Evolutionary conservation across 1,284 basidiomycete species (phyloP).

Genomic region (Moniliophthora roreri): DNA sequence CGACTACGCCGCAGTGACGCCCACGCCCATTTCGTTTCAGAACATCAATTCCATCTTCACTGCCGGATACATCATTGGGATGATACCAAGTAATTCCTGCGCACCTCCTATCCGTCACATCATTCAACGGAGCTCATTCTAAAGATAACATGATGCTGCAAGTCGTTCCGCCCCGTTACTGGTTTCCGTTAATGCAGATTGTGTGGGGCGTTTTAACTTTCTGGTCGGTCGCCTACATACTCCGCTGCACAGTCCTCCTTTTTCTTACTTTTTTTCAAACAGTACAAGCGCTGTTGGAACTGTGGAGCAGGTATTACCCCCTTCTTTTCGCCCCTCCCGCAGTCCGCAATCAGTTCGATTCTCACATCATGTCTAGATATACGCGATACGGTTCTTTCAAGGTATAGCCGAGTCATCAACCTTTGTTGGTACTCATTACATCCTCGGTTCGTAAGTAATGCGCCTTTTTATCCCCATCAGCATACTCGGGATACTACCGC

Average conservation of each 20-base stretch:
- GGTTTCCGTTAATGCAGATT: slow-evolving; percentile 67
- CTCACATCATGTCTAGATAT: slow-evolving; percentile 44
- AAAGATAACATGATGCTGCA: slow-evolving; percentile 66
- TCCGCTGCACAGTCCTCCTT: not conserved
- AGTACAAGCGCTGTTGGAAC: slow-evolving; percentile 59
- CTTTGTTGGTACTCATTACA: slow-evolving; percentile 74
- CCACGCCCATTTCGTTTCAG: slow-evolving; percentile 28
- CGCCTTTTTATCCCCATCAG: not conserved
- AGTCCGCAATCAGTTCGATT: not conserved
- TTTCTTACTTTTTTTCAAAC: not conserved
- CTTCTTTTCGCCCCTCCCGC: not conserved
- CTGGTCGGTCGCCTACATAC: slow-evolving; percentile 37
- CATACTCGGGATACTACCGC: not conserved
- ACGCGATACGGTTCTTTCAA: slow-evolving; percentile 74
- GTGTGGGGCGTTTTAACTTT: slow-evolving; percentile 66
- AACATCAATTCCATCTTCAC: slow-evolving; percentile 74
- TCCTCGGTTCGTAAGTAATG: slow-evolving; percentile 60
- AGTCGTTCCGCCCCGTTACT: slow-evolving; percentile 58
- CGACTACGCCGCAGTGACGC: slow-evolving; percentile 4
- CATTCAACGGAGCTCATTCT: not conserved
- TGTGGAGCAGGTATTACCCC: slow-evolving; percentile 45
- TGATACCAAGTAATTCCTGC: slow-evolving; percentile 60
- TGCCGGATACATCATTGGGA: slow-evolving; percentile 69
- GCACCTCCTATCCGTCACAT: slow-evolving; percentile 7
- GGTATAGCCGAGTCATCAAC: slow-evolving; percentile 73